Evolutionary conservation across 2,329 filamentous ascomycete species (phyloP), one percentile per base, ranked within the genome.

Genomic region (Epichloe coenophiala): DNA sequence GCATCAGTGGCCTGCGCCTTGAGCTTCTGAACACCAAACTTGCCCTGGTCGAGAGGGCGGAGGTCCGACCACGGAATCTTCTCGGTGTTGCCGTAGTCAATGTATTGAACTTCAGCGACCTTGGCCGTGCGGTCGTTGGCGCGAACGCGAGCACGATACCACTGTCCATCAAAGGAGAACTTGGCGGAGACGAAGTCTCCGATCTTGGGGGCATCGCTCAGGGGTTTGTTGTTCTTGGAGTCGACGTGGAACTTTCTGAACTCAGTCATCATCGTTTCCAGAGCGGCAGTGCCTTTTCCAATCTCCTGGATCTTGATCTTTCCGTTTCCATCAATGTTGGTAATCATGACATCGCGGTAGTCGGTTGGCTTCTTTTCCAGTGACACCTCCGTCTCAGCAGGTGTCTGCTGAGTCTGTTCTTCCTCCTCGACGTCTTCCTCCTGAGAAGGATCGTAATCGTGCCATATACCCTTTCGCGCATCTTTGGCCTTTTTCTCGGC

Each of bases 51-150:
- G 46, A 98, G 78, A n/a, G 88, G 76, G 31, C 93, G 86, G 42
- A 98, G 80, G 57, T 80, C 77, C 23, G 81, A 78, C 89, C 91
- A 98, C 0, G 90, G 80, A 51, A 95, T 75, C 63, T 83, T 84
- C 69, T 98, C 93, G 50, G 80, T 84, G 76, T 98, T 98, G 60
- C 93, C 93, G 68, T 94, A 98, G 72, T 98, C 93, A 55, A 98
- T 81, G 69, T 95, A 98, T 44, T 94, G 72, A 27, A 98, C 84
- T 68, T 98, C 93, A 23, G 89, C 84, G 59, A 86, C 81, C 76
- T 93, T 88, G 61, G 83, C 84, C 8, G 90, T 78, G 55, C 93
- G 88, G 71, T 98, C 93, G 68, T 97, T 96, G 64, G 90, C 83
- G 55, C 90, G 84, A 54, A 98, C 81, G 54, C 84, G 85, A 35